A percentile compares a stretch with the other conserved stretches of the same genome.
phyloP scores from a whole-genome alignment of 2,329 filamentous ascomycete genomes.

The Catunica adiposa region DNA sequence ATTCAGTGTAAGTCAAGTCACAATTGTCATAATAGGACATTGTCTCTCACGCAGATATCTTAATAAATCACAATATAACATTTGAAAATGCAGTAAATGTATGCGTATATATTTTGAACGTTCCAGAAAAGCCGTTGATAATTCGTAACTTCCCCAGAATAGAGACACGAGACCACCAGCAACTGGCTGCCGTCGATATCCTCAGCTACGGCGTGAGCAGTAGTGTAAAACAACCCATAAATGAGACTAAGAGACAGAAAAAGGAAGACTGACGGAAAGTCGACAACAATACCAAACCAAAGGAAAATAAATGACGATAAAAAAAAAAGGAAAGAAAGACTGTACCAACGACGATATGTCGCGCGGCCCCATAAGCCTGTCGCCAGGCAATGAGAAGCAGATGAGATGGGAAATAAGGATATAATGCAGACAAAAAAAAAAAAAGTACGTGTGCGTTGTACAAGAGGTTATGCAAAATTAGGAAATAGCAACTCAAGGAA shows the following conservation, averaged over 20 bases:
- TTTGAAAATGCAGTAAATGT: background rate
- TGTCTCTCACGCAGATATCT: no score
- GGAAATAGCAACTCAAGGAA: background rate
- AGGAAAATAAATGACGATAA: conserved; percentile 1
- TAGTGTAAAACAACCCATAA: no score
- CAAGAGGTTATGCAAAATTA: background rate
- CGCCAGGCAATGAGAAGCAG: background rate
- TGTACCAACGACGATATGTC: background rate
- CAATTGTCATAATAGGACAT: no score
- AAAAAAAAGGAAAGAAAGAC: background rate
- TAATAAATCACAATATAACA: background rate
- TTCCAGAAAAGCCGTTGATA: background rate
- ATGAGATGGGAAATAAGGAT: background rate
- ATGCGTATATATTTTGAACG: background rate
- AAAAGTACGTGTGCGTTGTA: background rate
- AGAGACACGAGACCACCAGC: background rate
- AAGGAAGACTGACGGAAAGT: background rate
- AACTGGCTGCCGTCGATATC: no score
- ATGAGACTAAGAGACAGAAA: background rate
- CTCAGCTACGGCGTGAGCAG: background rate
- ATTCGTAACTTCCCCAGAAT: background rate
- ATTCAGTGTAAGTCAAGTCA: no score
- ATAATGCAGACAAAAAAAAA: conserved; percentile 3
- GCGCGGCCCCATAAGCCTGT: background rate
- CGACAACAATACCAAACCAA: background rate